phyloP scores from a whole-genome alignment of 495 filamentous ascomycete species.

The Lichenothelia convexa region DNA sequence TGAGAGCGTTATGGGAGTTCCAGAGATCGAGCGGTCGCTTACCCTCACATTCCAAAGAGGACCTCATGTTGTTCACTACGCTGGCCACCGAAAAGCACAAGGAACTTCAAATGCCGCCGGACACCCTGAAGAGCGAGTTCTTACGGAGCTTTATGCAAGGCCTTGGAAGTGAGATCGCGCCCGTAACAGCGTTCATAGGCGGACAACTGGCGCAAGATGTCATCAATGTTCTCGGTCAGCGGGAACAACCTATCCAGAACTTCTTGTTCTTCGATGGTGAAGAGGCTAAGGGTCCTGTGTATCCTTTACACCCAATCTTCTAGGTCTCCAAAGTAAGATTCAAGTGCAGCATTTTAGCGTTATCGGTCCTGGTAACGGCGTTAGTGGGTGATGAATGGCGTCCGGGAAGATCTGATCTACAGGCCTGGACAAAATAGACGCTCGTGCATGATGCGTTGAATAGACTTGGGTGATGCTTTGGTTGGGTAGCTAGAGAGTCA shows the following conservation, averaged over 20 bases:
- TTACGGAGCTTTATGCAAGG: slow-evolving; percentile 71
- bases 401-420: no score
- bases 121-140: slow-evolving; percentile 58
- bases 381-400: no score
- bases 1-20: slow-evolving; percentile 73
- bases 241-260: slow-evolving; percentile 92
- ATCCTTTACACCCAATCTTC: no score
- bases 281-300: no score
- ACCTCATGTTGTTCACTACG: slow-evolving; percentile 42
- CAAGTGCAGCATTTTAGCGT: no score
- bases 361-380: no score
- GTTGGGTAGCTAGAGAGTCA: no score
- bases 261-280: slow-evolving; percentile 83
- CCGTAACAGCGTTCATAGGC: slow-evolving; percentile 77
- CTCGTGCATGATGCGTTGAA: no score
- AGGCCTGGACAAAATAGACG: no score
- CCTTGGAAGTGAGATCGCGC: slow-evolving; percentile 60
- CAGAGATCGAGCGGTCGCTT: slow-evolving; percentile 31
- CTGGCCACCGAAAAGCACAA: slow-evolving; percentile 59
- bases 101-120: slow-evolving; percentile 55
- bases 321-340: no score
- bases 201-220: slow-evolving; percentile 87
- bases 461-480: no score
- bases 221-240: slow-evolving; percentile 79
- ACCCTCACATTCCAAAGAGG: slow-evolving; percentile 37